Evolutionary conservation across 1,139 yeast species (phyloP).

Genomic region (Hemisphaericaspora xylofermentans): DNA sequence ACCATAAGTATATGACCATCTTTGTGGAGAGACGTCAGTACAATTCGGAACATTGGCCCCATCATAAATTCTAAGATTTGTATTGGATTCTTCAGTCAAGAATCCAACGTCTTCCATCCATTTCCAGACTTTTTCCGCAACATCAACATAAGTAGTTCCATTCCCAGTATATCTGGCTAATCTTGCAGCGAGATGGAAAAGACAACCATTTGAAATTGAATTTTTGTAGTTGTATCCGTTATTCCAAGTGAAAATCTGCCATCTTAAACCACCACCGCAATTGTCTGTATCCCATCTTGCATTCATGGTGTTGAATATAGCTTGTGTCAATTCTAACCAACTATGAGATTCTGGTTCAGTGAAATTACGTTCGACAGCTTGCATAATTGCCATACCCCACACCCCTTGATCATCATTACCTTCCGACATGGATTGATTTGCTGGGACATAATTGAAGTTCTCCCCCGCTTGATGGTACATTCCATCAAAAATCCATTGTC

Average conservation of each 20-base stretch:
- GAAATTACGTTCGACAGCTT: slow-evolving; percentile 62
- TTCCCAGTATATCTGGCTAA: slow-evolving; percentile 71
- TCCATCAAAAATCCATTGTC: slow-evolving; percentile 37
- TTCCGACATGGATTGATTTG: slow-evolving; percentile 59
- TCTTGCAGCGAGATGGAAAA: slow-evolving; percentile 76
- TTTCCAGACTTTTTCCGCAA: slow-evolving; percentile 67
- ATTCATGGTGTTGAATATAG: slow-evolving; percentile 73
- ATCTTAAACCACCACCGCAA: slow-evolving; percentile 78
- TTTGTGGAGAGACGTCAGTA: slow-evolving; percentile 47
- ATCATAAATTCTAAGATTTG: slow-evolving; percentile 55
- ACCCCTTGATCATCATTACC: slow-evolving; percentile 76
- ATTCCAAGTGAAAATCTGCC: slow-evolving; percentile 82
- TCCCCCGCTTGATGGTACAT: slow-evolving; percentile 55
- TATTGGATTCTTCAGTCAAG: slow-evolving; percentile 35
- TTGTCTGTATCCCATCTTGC: slow-evolving; percentile 65
- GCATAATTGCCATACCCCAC: slow-evolving; percentile 63
- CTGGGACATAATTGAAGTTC: slow-evolving; percentile 53
- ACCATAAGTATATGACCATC: slow-evolving; percentile 86
- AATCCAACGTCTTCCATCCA: slow-evolving; percentile 63
- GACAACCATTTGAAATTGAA: slow-evolving; percentile 73
- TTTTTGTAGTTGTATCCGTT: slow-evolving; percentile 79
- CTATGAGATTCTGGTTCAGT: slow-evolving; percentile 50
- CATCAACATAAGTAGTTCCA: slow-evolving; percentile 50
- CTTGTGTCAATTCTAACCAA: slow-evolving; percentile 74
- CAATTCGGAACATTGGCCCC: slow-evolving; percentile 73